Percentiles rank a stretch among this genome's conserved stretches.
Evolutionary conservation across 1,139 yeast species (phyloP).

Genomic region (Geotrichum cucujoidarum): DNA sequence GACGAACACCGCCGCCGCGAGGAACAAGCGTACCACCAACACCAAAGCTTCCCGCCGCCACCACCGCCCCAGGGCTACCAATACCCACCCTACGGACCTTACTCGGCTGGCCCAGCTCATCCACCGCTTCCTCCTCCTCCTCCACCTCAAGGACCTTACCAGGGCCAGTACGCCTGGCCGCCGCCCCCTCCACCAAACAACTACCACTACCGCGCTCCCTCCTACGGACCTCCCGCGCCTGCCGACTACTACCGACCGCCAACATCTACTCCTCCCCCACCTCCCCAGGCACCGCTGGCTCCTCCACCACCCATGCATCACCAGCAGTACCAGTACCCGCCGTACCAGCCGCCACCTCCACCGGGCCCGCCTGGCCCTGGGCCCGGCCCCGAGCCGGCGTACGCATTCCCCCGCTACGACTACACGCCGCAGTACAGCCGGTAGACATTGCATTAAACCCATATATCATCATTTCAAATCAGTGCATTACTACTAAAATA

Average conservation of each 20-base stretch:
- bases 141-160: background rate
- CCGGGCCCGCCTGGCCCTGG: background rate
- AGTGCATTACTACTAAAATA: background rate
- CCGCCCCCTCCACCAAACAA: background rate
- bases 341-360: constrained; percentile 3
- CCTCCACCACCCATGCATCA: constrained; percentile 1
- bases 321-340: constrained; percentile 13
- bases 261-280: background rate
- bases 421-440: constrained; percentile 5
- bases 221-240: background rate
- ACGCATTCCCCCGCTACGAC: background rate
- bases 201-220: background rate
- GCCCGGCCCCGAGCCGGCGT: constrained; percentile 6
- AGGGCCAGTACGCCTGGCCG: background rate
- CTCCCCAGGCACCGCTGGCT: constrained; percentile 14
- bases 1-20: constrained; percentile 8
- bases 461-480: too few species aligned
- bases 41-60: background rate
- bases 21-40: background rate
- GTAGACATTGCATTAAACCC: too few species aligned
- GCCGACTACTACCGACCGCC: background rate
- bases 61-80: background rate
- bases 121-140: background rate
- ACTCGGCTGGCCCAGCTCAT: background rate
- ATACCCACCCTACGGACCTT: background rate